phyloP scores from a whole-genome alignment of 208 protist species.

The Leishmania arabica region DNA sequence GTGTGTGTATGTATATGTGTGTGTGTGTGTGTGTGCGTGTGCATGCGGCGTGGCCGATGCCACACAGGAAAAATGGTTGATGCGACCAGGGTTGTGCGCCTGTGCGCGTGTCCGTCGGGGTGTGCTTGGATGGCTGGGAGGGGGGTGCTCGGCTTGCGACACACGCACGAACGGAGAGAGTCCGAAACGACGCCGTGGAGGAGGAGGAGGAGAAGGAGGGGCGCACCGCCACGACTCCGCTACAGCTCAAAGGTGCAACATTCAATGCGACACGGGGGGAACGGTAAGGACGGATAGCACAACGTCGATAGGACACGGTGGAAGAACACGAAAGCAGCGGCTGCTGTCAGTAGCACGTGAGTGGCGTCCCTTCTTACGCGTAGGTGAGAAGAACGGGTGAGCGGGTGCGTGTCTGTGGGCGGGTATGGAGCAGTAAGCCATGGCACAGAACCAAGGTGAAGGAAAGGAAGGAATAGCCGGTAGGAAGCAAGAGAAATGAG shows the following conservation, averaged over 20 bases:
- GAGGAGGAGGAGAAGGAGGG: background rate
- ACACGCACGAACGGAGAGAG: background rate
- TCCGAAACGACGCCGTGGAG: background rate
- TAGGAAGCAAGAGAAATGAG: conserved; percentile 24
- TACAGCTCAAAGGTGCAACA: background rate
- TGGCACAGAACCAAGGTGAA: conserved; percentile 4
- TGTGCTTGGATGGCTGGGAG: background rate
- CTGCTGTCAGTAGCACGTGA: background rate
- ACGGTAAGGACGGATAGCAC: background rate
- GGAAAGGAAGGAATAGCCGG: conserved; percentile 6
- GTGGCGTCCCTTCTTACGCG: background rate
- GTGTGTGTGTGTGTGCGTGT: background rate
- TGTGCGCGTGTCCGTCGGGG: background rate
- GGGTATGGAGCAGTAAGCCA: background rate
- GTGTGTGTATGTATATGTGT: background rate
- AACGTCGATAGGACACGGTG: background rate
- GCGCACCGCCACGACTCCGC: background rate
- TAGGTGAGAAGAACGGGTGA: background rate
- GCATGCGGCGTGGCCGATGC: background rate
- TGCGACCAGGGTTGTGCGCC: background rate
- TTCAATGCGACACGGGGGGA: background rate
- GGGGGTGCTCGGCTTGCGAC: background rate
- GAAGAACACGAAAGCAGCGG: background rate
- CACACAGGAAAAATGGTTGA: background rate
- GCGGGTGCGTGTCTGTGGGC: background rate